These are phyloP conservation scores for Nicotiana tabacum DNA, from an alignment of 257 asterid genomes.

Conservation along the genomic window DNA sequence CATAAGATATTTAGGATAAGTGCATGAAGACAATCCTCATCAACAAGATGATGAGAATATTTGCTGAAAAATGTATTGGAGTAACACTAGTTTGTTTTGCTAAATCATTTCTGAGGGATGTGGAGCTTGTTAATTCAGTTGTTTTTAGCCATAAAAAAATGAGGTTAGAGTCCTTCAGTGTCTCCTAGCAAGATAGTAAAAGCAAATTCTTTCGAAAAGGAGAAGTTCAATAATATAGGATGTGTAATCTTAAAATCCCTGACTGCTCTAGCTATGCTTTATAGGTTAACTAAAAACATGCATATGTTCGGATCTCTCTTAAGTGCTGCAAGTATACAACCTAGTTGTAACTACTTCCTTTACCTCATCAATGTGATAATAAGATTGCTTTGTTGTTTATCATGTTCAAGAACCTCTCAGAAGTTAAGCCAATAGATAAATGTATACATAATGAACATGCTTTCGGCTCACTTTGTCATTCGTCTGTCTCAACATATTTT, in stretches of 20 bases:
- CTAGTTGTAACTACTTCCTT: not conserved
- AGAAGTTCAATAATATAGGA: not conserved
- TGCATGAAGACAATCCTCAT: not conserved
- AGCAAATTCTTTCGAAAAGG: not conserved
- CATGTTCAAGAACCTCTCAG: not conserved
- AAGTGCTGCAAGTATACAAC: not conserved
- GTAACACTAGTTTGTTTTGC: not conserved
- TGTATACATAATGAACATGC: no score
- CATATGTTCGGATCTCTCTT: not conserved
- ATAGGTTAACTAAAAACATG: not conserved
- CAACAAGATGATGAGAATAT: not conserved
- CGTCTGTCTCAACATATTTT: not conserved
- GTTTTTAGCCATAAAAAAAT: not conserved
- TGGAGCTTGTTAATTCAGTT: not conserved
- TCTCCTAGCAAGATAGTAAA: not conserved
- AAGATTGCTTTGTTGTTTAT: not conserved
- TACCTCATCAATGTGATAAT: not conserved
- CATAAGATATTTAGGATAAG: not conserved
- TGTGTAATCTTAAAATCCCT: not conserved
- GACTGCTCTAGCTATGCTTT: not conserved
- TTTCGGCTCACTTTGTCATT: no score
- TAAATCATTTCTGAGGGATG: not conserved
- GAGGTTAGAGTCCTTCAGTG: not conserved
- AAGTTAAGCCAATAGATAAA: no score
- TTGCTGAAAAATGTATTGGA: not conserved